Base-by-base conservation (phyloP, 73 alveolate species). In the Paramecium primaurelia region DNA sequence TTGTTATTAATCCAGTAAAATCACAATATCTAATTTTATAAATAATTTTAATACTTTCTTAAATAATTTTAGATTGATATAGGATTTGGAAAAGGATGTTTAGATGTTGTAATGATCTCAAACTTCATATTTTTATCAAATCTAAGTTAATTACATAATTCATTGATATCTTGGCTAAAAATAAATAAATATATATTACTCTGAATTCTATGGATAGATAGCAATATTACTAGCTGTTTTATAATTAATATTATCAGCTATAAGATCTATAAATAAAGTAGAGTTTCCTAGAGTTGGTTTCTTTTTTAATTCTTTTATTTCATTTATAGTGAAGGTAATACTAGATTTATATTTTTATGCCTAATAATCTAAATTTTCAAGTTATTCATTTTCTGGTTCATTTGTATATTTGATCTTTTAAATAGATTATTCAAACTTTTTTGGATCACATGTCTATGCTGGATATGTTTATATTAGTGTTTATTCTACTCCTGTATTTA, bases 181-280 rank as follows among this genome's bases (percentile, higher is more conserved):
- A 25, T 73, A 36, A 22, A 34, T 40, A 60, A 34, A 86, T 51
- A 2, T 87, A 77, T 7, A 77, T 58, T 88, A 93, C 93, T 95
- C 93, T 9, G 71, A 89, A 88, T 95, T 95, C 92, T 95, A 93
- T n/a, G 98, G 98, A 87, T 95, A 95, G 12, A 95, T 90, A 37
- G 93, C 95, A 60, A 95, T 77, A 95, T 94, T 95, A 22, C 92
- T 92, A n/a, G 96, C 97, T 2, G 96, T 92, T 32, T 77, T 58
- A 92, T 94, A 95, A 64, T 91, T 95, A 51, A 69, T 38, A 45
- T 34, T 34, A 32, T 92, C 93, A 77, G 86, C 75, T 6, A 45
- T 25, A 34, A 68, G 49, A 58, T 34, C 94, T 86, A 86, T 93
- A 92, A 36, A 47, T 64, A 34, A 93, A 77, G 94, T 87, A 73